phyloP scores from a whole-genome alignment of 1,284 basidiomycete genomes.

The Trametes sp. region DNA sequence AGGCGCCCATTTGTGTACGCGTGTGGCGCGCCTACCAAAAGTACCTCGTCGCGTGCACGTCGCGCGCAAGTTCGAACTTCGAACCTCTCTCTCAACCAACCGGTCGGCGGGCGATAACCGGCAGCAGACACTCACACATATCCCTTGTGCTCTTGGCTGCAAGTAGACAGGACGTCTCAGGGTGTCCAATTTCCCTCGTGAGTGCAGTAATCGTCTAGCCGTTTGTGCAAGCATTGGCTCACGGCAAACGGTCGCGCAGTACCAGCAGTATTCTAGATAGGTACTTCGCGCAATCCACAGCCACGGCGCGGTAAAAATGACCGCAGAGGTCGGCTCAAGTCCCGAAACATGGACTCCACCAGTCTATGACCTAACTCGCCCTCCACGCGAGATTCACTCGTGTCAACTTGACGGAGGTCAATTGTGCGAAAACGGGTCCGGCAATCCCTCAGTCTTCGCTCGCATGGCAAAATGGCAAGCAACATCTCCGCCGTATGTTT shows the following conservation, averaged over 20 bases:
- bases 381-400: constrained; percentile 16
- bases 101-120: too few species aligned
- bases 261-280: too few species aligned
- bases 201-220: too few species aligned
- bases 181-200: too few species aligned
- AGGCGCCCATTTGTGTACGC: constrained; percentile 21
- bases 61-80: too few species aligned
- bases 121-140: too few species aligned
- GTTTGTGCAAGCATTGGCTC: too few species aligned
- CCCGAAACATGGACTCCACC: constrained; percentile 23
- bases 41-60: too few species aligned
- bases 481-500: neutral
- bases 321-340: neutral
- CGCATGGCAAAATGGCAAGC: constrained; percentile 59
- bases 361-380: constrained; percentile 17
- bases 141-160: neutral
- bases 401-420: constrained; percentile 1
- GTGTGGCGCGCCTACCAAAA: neutral
- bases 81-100: too few species aligned
- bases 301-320: neutral
- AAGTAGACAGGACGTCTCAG: too few species aligned
- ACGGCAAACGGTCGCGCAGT: too few species aligned
- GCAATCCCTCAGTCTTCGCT: constrained; percentile 44
- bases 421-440: neutral
- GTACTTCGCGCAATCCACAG: neutral